These are phyloP conservation scores for Nectriaceae sp. DNA, from an alignment of 2,329 filamentous ascomycete species.

Conservation along the genomic window DNA sequence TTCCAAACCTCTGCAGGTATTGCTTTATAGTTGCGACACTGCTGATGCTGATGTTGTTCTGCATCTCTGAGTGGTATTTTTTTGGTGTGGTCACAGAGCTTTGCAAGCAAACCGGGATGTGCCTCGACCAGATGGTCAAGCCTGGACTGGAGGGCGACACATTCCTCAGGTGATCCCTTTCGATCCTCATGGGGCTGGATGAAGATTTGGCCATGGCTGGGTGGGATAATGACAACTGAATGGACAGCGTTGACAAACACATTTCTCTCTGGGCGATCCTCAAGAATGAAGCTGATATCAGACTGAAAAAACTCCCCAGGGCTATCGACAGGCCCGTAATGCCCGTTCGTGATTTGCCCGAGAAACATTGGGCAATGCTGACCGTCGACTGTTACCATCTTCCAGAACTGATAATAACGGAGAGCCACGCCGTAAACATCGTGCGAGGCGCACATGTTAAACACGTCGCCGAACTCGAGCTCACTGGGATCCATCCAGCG, in stretches of 20 bases:
- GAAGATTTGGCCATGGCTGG: background rate
- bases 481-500: background rate
- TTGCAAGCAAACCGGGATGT: background rate
- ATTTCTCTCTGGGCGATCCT: background rate
- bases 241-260: background rate
- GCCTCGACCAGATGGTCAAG: background rate
- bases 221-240: background rate
- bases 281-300: background rate
- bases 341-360: background rate
- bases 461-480: background rate
- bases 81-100: background rate
- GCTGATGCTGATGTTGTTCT: background rate
- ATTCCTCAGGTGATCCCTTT: background rate
- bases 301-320: background rate
- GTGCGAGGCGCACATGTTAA: background rate
- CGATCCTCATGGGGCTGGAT: background rate
- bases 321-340: background rate
- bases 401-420: slow-evolving; percentile 1
- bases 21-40: background rate
- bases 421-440: background rate
- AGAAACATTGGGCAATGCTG: background rate
- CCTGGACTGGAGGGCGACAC: background rate
- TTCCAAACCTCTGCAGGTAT: background rate
- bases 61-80: background rate
- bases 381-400: background rate